These are phyloP conservation scores for Venturia carpophila DNA, from an alignment of 2,329 filamentous ascomycete species.

Conservation along the genomic window DNA sequence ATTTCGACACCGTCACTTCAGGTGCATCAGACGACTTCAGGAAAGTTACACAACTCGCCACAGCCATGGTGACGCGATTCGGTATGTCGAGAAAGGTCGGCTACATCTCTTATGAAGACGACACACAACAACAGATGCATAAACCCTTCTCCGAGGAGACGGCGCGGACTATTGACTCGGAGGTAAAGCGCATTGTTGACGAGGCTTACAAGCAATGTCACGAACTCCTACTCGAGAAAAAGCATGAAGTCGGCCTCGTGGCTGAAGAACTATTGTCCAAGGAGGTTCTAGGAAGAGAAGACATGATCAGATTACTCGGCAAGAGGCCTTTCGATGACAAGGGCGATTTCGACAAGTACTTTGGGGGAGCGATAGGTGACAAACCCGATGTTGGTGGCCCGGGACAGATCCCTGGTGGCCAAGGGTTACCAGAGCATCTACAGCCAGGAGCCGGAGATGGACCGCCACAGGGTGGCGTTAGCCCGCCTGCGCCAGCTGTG, in stretches of 20 bases:
- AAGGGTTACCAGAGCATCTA: slow-evolving; percentile 12
- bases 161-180: slow-evolving; percentile 80
- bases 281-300: slow-evolving; percentile 84
- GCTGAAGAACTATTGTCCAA: slow-evolving; percentile 89
- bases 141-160: slow-evolving; percentile 97
- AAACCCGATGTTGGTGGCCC: neutral
- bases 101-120: slow-evolving; percentile 81
- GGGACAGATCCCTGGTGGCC: slow-evolving; percentile 6
- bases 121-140: slow-evolving; percentile 53
- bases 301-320: slow-evolving; percentile 83
- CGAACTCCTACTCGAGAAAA: slow-evolving; percentile 74
- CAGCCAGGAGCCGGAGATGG: slow-evolving; percentile 3
- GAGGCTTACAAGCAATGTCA: slow-evolving; percentile 88
- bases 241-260: slow-evolving; percentile 77
- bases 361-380: slow-evolving; percentile 33
- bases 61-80: slow-evolving; percentile 98
- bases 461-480: neutral
- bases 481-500: slow-evolving; percentile 11
- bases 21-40: slow-evolving; percentile 96
- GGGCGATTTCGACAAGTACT: slow-evolving; percentile 92
- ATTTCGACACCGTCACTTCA: slow-evolving; percentile 93
- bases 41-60: slow-evolving; percentile 94
- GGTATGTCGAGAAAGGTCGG: slow-evolving; percentile 95
- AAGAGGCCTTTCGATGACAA: slow-evolving; percentile 75
- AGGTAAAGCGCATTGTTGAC: slow-evolving; percentile 86